Conservation (phyloP, 2,329 filamentous ascomycete genomes). For the Alternaria dauci region DNA sequence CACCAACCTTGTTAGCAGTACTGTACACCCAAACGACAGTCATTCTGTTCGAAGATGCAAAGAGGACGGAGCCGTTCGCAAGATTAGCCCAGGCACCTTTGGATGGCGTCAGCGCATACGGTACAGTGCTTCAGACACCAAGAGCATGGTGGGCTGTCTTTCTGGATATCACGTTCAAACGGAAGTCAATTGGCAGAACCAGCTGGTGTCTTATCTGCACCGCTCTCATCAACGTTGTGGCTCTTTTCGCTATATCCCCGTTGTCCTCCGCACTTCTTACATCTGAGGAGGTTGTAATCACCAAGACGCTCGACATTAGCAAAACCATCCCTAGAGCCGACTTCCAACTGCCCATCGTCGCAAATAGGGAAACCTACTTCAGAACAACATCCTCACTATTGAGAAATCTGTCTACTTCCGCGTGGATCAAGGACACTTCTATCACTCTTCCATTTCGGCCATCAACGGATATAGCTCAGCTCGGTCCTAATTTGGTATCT, state of each 20-base stretch:
- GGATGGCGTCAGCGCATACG: slow-evolving; percentile 18
- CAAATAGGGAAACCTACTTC: slow-evolving; percentile 24
- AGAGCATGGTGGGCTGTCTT: slow-evolving; percentile 25
- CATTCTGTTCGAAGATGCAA: slow-evolving; percentile 31
- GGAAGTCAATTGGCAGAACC: slow-evolving; percentile 3
- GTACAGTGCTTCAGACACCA: slow-evolving; percentile 23
- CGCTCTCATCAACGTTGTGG: slow-evolving; percentile 15
- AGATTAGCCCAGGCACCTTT: slow-evolving; percentile 20
- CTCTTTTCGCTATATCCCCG: slow-evolving; percentile 23
- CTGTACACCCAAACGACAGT: slow-evolving; percentile 29
- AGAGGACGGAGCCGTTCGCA: slow-evolving; percentile 32
- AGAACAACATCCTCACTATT: slow-evolving; percentile 19
- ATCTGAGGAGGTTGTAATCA: slow-evolving; percentile 15
- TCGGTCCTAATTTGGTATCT: slow-evolving; percentile 15
- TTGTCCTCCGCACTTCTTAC: slow-evolving; percentile 26
- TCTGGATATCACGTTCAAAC: slow-evolving; percentile 1
- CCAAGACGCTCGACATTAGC: slow-evolving; percentile 3
- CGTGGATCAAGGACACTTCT: slow-evolving; percentile 23
- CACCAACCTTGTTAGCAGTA: slow-evolving; percentile 32
- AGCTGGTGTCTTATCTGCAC: slow-evolving; percentile 21
- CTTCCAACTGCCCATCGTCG: background rate
- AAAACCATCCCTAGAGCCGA: slow-evolving; percentile 1
- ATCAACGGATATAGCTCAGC: slow-evolving; percentile 15
- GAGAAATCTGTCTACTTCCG: slow-evolving; percentile 25
- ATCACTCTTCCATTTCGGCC: slow-evolving; percentile 28